phyloP scores from a whole-genome alignment of 2,329 filamentous ascomycete genomes.

The Apiospora hydei region DNA sequence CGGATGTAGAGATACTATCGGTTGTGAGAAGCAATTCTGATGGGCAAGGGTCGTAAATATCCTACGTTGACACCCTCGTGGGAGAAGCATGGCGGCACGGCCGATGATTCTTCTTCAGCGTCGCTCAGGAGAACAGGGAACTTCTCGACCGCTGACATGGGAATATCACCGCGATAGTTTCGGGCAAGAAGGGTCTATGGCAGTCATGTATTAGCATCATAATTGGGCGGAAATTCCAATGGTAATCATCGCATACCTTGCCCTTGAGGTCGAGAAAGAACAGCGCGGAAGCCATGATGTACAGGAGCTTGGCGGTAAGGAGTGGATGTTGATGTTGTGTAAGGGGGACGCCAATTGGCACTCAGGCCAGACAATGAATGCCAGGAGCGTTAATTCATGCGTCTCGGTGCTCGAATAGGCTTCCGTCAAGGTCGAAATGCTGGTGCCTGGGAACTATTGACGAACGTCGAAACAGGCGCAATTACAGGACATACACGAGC shows the following conservation, averaged over 20 bases:
- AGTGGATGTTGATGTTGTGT: constrained; percentile 33
- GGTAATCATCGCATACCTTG: constrained; percentile 71
- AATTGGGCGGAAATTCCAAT: background rate
- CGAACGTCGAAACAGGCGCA: constrained; percentile 13
- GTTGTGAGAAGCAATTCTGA: background rate
- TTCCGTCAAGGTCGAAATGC: constrained; percentile 28
- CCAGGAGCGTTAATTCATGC: constrained; percentile 33
- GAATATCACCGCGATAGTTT: constrained; percentile 98
- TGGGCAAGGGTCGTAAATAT: constrained; percentile 35
- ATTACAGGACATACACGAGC: constrained; percentile 20
- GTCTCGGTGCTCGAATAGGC: constrained; percentile 22
- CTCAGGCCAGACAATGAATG: constrained; percentile 36
- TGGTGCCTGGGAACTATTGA: constrained; percentile 25
- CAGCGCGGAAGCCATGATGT: constrained; percentile 89
- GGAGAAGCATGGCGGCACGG: constrained; percentile 96
- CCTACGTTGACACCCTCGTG: constrained; percentile 97
- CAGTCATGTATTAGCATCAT: constrained; percentile 22
- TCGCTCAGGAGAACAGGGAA: constrained; percentile 96
- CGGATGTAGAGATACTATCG: constrained; percentile 96
- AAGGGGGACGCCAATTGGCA: constrained; percentile 40
- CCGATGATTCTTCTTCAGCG: constrained; percentile 98
- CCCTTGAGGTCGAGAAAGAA: constrained; percentile 99
- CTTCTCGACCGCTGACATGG: constrained; percentile 98
- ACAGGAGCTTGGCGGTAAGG: constrained; percentile 31
- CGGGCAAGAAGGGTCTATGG: constrained; percentile 91